Base-by-base conservation (phyloP, 495 filamentous ascomycete species). In the Articulospora tetracladia region DNA sequence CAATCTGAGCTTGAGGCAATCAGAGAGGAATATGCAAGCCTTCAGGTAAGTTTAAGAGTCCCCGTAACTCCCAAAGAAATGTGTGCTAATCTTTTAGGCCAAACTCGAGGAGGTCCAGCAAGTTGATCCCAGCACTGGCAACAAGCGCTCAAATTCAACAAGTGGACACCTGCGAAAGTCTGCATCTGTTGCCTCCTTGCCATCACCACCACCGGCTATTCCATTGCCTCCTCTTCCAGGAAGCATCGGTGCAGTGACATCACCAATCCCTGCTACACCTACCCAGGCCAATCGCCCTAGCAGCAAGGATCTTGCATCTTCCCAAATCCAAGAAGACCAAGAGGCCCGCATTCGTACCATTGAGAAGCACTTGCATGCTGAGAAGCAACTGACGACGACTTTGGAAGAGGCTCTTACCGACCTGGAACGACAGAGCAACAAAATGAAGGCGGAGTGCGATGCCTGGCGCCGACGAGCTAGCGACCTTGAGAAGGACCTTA, bases 401-500 rank as follows among this genome's bases (percentile, higher is more conserved):
- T 80, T 98, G 30, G 94, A 98, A 70, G 93, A 98, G 74, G 95
- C 94, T 24, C 81, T 98, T 41, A 91, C 90, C 7, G 95, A 98
- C 67, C 86, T 98, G 19, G 94, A 98, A 73, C 77, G 82, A 51
- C 90, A 93, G 64, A 88, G 85, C 69, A 92, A 88, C 73, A 90
- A 90, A 75, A 83, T 88, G 73, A 95, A 93, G 78, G 70, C 74
- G 17, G 94, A 98, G 69, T 84, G 87, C 70, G 92, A 98, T n/a
- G 82, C 77, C 36, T 97, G 92, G 87, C 91, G 88, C 72, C 89
- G 87, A 75, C 91, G 93, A 72, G 87, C 88, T 32, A 80, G 75
- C 71, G 79, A 82, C 58, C 79, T 93, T 26, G 93, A 98, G 69
- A 76, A 83, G 25, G 94, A 98, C 74, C 73, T 96, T 28, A 79